phyloP scores from a whole-genome alignment of 108 stramenopile genomes.

The Stephanodiscus minutulus region DNA sequence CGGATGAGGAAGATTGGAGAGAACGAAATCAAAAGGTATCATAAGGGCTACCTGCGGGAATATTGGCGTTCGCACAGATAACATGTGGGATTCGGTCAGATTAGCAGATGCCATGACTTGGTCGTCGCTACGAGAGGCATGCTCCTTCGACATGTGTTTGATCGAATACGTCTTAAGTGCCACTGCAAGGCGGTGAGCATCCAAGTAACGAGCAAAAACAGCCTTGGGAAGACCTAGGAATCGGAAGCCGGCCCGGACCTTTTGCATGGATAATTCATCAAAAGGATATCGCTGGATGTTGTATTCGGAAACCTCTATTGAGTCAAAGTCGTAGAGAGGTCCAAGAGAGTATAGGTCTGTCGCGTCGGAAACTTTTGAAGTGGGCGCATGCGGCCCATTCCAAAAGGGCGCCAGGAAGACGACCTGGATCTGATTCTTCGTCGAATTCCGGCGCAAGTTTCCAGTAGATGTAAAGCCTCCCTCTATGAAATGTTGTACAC shows the following conservation, averaged over 20 bases:
- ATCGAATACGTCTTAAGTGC: conserved; percentile 74
- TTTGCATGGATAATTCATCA: conserved; percentile 66
- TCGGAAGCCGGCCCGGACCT: conserved; percentile 56
- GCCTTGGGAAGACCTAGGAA: conserved; percentile 79
- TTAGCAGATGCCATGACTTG: conserved; percentile 62
- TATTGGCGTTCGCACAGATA: conserved; percentile 64
- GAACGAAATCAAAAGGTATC: conserved; percentile 74
- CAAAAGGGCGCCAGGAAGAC: conserved; percentile 84
- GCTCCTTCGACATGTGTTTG: conserved; percentile 48
- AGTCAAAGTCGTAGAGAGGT: conserved; percentile 72
- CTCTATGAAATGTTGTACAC: conserved; percentile 82
- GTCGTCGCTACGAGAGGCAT: conserved; percentile 30
- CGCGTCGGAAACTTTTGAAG: conserved; percentile 24
- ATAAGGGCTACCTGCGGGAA: conserved; percentile 73
- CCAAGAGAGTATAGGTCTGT: conserved; percentile 28
- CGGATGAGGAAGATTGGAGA: conserved; percentile 64
- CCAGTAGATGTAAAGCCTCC: conserved; percentile 22
- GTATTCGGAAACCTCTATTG: conserved; percentile 69
- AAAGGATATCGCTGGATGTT: conserved; percentile 77
- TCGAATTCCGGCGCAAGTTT: conserved; percentile 39
- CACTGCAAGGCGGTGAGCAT: conserved; percentile 79
- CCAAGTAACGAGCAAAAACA: conserved; percentile 73
- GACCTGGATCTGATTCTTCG: conserved; percentile 68
- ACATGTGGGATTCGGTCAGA: conserved; percentile 74
- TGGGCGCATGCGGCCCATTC: conserved; percentile 44